Evolutionary conservation across 2,329 filamentous ascomycete genomes (phyloP), one percentile per base, ranked within the genome.

Genomic region (Ophiosphaerella herpotricha): DNA sequence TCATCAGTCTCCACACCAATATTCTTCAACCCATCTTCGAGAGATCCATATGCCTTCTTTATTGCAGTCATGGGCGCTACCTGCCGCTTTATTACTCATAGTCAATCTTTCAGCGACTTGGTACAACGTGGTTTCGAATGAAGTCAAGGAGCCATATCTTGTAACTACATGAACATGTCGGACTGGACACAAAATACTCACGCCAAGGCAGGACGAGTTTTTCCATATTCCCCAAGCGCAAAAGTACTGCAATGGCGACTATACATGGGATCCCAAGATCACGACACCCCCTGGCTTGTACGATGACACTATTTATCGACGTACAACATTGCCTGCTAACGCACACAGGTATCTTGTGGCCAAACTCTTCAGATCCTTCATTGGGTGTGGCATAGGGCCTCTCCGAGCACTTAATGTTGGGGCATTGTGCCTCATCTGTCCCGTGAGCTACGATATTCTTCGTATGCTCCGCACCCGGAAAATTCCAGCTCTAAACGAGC

Each of bases 161-260:
- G 80, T 82, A 71, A 60, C 77, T 69, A 29, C 31, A 21, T 39
- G 32, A 34, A 14, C 32, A 12, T 34, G n/a, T 41, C 9, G 35
- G 4, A 12, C 5, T 5, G 3, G 7, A 26, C 9, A 42, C 21
- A 37, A 26, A 11, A 31, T n/a, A 29, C 49, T 60, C 18, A 58
- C 45, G 5, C 14, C 32, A 8, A 4, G 7, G 1, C 55, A 93
- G 89, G 90, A 95, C 70, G 90, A 95, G 68, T 78, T 91, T 26
- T 95, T 94, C 56, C 90, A 99, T 71, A 87, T 97, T 18, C 90
- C 91, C 0, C 94, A 99, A 74, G 91, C 91, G 0, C 90, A 96
- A 64, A 85, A 83, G 26, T 99, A 96, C 72, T 97, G 92, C 72
- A 72, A 82, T 35, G 86, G 88, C 9, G 82, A 82, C 46, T 70